Conservation (phyloP, 768 basidiomycete genomes). For the Lentinus brumalis region DNA sequence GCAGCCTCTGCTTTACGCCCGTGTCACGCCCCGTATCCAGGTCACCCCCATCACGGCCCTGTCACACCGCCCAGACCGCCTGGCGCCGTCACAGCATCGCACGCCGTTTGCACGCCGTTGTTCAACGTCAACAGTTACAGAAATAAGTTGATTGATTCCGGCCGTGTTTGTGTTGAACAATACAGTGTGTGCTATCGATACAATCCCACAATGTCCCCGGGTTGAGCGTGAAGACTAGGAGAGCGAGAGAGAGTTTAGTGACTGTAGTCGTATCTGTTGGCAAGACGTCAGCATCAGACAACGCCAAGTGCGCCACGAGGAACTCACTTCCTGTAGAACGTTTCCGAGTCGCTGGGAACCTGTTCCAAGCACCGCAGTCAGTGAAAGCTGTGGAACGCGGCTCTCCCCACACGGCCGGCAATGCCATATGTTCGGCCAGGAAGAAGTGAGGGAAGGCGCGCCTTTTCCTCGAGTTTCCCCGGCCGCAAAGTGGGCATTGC, state of each 20-base stretch:
- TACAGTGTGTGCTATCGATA: constrained; percentile 20
- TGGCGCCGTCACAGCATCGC: too few relatives aligned
- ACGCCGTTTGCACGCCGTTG: neutral
- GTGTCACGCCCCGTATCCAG: constrained; percentile 7
- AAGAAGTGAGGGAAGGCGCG: too few relatives aligned
- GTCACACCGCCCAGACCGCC: constrained; percentile 14
- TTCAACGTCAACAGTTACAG: neutral
- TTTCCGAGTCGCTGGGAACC: constrained; percentile 77
- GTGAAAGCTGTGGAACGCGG: neutral
- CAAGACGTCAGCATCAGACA: constrained; percentile 10
- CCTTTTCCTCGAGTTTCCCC: too few relatives aligned
- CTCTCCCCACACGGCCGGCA: neutral
- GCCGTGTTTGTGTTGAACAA: constrained; percentile 13
- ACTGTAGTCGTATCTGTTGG: constrained; percentile 51
- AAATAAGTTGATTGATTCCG: neutral
- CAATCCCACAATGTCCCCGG: constrained; percentile 4
- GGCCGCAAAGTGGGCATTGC: too few relatives aligned
- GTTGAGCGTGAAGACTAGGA: constrained; percentile 11
- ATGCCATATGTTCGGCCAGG: too few relatives aligned
- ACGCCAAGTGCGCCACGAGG: neutral
- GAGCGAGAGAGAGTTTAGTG: constrained; percentile 23
- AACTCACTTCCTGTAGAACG: constrained; percentile 80
- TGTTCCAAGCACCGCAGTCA: constrained; percentile 28
- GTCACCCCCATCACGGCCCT: constrained; percentile 16
- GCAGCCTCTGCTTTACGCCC: neutral